Percentiles rank a stretch among this genome's conserved stretches.
Conservation (phyloP, 495 filamentous ascomycete genomes). For the Penicillium canariense region DNA sequence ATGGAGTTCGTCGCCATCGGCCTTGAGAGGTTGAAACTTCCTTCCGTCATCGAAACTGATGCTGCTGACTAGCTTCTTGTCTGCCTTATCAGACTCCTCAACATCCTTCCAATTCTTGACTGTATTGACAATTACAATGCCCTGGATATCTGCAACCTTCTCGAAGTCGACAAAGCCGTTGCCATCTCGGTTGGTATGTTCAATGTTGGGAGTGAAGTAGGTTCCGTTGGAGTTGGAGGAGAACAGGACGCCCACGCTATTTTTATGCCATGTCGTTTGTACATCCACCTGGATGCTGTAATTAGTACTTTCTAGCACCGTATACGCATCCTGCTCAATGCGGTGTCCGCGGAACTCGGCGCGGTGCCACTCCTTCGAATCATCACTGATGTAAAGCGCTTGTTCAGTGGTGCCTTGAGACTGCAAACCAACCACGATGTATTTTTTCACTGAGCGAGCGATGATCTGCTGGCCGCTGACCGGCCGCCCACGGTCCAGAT, state of each 20-base stretch:
- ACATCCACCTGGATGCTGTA: constrained; percentile 98
- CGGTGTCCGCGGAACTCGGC: constrained; percentile 82
- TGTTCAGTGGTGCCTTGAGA: constrained; percentile 81
- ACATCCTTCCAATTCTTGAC: constrained; percentile 84
- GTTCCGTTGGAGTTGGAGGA: constrained; percentile 96
- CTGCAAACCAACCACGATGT: constrained; percentile 76
- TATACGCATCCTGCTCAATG: constrained; percentile 84
- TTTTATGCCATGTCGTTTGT: constrained; percentile 58
- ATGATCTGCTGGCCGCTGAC: constrained; percentile 77
- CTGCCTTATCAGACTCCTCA: constrained; percentile 43
- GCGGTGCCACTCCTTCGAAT: constrained; percentile 83
- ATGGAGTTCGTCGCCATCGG: constrained; percentile 62
- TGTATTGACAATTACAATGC: constrained; percentile 84
- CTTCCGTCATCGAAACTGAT: constrained; percentile 96
- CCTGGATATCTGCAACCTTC: constrained; percentile 83
- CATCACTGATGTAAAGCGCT: constrained; percentile 79
- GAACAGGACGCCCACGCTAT: constrained; percentile 79
- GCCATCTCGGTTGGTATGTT: constrained; percentile 80
- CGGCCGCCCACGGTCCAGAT: constrained; percentile 66
- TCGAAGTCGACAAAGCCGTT: constrained; percentile 85
- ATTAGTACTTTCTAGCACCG: constrained; percentile 88
- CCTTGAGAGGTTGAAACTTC: constrained; percentile 66
- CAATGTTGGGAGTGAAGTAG: constrained; percentile 86
- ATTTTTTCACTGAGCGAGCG: constrained; percentile 68
- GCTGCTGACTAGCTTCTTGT: constrained; percentile 67